Evolutionary conservation across 768 basidiomycete genomes (phyloP).

Genomic region (Suillus lakei): DNA sequence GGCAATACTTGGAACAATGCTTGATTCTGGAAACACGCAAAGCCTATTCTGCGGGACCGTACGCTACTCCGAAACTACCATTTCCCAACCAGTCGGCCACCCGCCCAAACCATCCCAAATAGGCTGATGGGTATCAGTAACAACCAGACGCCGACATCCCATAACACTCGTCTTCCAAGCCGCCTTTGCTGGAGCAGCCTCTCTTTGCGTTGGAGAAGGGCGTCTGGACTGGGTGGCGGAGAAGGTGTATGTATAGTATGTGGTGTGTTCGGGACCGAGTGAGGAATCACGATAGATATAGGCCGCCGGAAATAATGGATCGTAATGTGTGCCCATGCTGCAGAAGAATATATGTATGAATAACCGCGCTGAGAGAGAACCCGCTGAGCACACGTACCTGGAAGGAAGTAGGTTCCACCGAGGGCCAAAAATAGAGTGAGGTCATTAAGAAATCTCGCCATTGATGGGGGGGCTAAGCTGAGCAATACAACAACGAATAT

Average conservation of each 20-base stretch:
- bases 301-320: conserved; percentile 87
- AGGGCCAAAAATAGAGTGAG: conserved; percentile 55
- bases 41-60: not conserved
- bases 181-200: conserved; percentile 77
- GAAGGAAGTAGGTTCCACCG: conserved; percentile 63
- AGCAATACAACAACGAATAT: conserved; percentile 48
- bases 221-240: conserved; percentile 51
- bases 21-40: not conserved
- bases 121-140: conserved; percentile 64
- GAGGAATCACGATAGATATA: conserved; percentile 77
- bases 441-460: conserved; percentile 50
- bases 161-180: conserved; percentile 71
- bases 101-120: conserved; percentile 60
- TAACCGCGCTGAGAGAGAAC: not conserved
- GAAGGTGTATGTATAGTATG: conserved; percentile 21
- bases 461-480: conserved; percentile 47
- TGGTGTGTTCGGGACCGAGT: conserved; percentile 26
- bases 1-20: not conserved
- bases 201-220: conserved; percentile 87
- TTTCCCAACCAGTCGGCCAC: conserved; percentile 51
- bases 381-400: conserved; percentile 44
- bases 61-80: conserved; percentile 46
- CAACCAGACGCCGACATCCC: conserved; percentile 87
- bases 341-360: not conserved
- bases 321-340: conserved; percentile 77